Evolutionary conservation across 306 rosid species (phyloP).

Genomic region (Inga laurina): DNA sequence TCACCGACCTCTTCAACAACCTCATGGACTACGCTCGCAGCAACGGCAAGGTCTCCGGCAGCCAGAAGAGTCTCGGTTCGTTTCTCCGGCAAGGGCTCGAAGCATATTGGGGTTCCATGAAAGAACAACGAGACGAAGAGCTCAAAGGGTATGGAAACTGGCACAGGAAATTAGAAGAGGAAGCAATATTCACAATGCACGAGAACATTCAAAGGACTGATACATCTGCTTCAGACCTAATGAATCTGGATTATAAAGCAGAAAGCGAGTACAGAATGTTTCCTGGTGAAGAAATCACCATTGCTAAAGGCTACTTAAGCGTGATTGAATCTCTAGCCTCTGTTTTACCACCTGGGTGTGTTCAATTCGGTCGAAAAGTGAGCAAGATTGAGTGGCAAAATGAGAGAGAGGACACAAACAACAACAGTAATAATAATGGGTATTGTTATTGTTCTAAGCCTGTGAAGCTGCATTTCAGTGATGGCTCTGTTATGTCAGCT

Average conservation of each 20-base stretch:
- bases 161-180: slow-evolving; percentile 61
- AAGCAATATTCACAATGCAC: slow-evolving; percentile 75
- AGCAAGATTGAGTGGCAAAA: slow-evolving; percentile 65
- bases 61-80: slow-evolving; percentile 62
- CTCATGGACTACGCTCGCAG: slow-evolving; percentile 78
- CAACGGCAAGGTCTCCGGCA: background rate
- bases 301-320: slow-evolving; percentile 74
- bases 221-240: slow-evolving; percentile 83
- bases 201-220: slow-evolving; percentile 83
- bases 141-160: slow-evolving; percentile 56
- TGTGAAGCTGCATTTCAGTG: slow-evolving; percentile 75
- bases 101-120: slow-evolving; percentile 51
- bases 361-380: slow-evolving; percentile 65
- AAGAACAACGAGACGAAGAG: slow-evolving; percentile 39
- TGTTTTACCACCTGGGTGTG: slow-evolving; percentile 63
- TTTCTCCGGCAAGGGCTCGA: slow-evolving; percentile 70
- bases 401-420: background rate
- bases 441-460: slow-evolving; percentile 38
- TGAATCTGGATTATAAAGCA: slow-evolving; percentile 64
- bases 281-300: slow-evolving; percentile 83
- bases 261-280: slow-evolving; percentile 91
- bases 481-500: slow-evolving; percentile 69
- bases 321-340: slow-evolving; percentile 67
- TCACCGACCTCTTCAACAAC: slow-evolving; percentile 61
- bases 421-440: background rate